Base-by-base conservation (phyloP, 2,329 filamentous ascomycete species). In the Paracorniculantispora psalliotae region DNA sequence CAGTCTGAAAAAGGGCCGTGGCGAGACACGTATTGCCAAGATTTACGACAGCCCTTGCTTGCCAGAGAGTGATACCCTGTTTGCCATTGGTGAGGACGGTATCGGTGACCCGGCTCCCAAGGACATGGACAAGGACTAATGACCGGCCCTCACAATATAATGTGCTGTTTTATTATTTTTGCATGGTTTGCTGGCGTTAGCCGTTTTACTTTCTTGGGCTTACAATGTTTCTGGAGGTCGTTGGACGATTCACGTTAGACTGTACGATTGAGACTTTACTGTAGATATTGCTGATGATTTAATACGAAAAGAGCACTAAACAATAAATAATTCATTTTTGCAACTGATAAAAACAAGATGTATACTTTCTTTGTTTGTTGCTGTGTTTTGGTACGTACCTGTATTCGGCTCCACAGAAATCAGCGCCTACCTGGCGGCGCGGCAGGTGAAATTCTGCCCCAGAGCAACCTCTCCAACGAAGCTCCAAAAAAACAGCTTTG, bases 21-120 rank as follows among this genome's bases (percentile, higher is more conserved):
- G 84, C 30, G 94, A 99, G 80, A 99, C 94, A 23, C 85, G 94
- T 78, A 91, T 99, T 65, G 96, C 94, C 78, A 99, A 97, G 81
- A 99, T 99, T 63, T 99, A 99, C 71, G 96, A 99, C 75, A 97
- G 92, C 67, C 94, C 94, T 2, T 99, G 94, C 74, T 78, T 99
- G 64, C 94, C 94, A 0, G 94, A 99, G 77, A 96, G 91, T 67
- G 96, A 99, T 73, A 96, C 91, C 70, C 76, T 97, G 66, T 99
- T 99, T 76, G 93, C 94, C 49, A 99, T 99, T 72, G 91, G 91
- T 59, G 96, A 97, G 74, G 92, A 97, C 71, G 94, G 94, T 46
- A 99, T 99, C 69, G 91, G 91, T 28, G 94, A 99, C 71, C 94
- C 94, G 47, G 90, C 88, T 61, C 93, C 94, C 48, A 99, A 99